A percentile compares a stretch with the other conserved stretches of the same genome.
phyloP scores from a whole-genome alignment of 139 green algal species.

The Chlorella ohadii region DNA sequence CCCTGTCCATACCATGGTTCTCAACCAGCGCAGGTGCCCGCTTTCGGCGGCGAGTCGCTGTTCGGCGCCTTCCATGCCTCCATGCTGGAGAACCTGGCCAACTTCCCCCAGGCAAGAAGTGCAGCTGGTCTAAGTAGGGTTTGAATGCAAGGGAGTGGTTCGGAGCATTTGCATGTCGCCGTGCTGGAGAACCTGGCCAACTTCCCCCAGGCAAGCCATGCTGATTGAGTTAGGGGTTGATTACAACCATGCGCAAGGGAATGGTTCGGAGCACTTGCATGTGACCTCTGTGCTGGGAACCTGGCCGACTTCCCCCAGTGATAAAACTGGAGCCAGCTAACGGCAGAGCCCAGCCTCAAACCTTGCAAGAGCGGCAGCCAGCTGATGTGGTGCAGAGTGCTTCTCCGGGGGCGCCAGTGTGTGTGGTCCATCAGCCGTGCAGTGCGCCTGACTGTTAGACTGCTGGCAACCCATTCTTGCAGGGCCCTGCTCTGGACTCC shows the following conservation, averaged over 20 bases:
- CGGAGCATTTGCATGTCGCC: conserved; percentile 65
- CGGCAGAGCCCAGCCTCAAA: too few relatives aligned
- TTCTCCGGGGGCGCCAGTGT: too few relatives aligned
- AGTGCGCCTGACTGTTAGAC: neutral
- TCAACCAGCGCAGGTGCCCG: conserved; percentile 54
- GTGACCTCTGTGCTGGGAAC: conserved; percentile 69
- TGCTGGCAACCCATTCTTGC: neutral
- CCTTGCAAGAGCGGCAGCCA: too few relatives aligned
- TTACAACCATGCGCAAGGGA: too few relatives aligned
- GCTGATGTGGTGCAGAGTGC: too few relatives aligned
- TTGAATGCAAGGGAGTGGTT: too few relatives aligned
- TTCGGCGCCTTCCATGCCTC: conserved; percentile 76
- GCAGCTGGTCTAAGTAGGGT: too few relatives aligned
- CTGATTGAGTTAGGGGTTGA: too few relatives aligned
- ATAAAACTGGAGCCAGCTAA: too few relatives aligned
- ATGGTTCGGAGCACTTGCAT: conserved; percentile 80
- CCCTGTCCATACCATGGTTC: too few relatives aligned
- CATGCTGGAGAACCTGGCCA: conserved; percentile 77
- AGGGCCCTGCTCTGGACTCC: conserved; percentile 70
- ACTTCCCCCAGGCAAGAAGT: conserved; percentile 76
- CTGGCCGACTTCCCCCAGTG: conserved; percentile 82
- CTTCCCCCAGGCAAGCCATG: conserved; percentile 64
- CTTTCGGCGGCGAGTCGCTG: conserved; percentile 76
- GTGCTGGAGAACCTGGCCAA: conserved; percentile 80
- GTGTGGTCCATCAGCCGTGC: neutral